phyloP scores from a whole-genome alignment of 2,329 filamentous ascomycete species.

The Cryphonectria nitschkei region DNA sequence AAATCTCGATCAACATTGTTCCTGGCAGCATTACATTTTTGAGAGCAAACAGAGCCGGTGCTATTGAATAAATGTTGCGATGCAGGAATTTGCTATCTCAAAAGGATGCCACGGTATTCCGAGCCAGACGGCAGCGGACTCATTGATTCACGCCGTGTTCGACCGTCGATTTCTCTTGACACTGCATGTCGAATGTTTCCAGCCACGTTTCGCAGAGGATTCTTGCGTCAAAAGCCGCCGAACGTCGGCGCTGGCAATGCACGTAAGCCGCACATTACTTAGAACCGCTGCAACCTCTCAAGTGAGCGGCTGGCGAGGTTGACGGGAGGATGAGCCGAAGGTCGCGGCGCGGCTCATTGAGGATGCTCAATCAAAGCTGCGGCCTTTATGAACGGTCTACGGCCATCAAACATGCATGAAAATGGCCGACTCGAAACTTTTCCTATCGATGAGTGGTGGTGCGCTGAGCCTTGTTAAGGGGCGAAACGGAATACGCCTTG shows the following conservation, averaged over 20 bases:
- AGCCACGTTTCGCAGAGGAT: not conserved
- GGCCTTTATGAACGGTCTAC: not conserved
- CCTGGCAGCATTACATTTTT: not conserved
- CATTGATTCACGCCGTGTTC: not conserved
- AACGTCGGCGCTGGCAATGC: not conserved
- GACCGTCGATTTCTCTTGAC: not conserved
- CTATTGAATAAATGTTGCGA: not conserved
- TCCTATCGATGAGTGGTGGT: not conserved
- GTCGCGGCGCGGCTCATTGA: conserved; percentile 1
- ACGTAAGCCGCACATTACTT: not conserved
- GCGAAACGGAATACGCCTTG: not conserved
- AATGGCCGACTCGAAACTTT: not conserved
- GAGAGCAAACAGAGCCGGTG: not conserved
- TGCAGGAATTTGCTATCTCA: not conserved
- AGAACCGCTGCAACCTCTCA: not conserved
- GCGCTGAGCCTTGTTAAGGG: not conserved
- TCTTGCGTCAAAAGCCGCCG: conserved; percentile 6
- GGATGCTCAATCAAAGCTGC: not conserved
- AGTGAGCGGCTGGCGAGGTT: not conserved
- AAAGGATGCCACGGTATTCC: not conserved
- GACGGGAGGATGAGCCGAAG: not conserved
- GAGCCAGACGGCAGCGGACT: not conserved
- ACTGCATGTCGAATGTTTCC: not conserved
- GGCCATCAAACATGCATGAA: not conserved
- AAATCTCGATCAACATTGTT: not conserved